Base-by-base conservation (phyloP, 75 land plant genomes). In the Selaginella moellendorffii region DNA sequence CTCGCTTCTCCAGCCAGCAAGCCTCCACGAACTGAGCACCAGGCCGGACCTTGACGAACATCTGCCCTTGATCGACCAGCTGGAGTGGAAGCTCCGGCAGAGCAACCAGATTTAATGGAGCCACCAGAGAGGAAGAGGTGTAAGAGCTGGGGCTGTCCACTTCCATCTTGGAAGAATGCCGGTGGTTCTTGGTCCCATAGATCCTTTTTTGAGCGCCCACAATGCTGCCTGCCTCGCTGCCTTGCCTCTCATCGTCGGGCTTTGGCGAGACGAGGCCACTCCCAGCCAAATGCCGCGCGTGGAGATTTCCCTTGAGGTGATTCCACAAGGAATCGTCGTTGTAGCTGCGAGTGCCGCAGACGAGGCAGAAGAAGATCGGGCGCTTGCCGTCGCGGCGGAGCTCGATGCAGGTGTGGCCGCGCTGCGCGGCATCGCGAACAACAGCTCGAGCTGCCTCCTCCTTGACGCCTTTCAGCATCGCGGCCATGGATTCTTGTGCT, bases 341-440 rank as follows among this genome's bases (percentile, higher is more conserved):
- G 75, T 81, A 85, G 54, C 98, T 88, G 0, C 74, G 79, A 0
- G 90, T 72, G 14, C 71, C 73, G 63, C 98, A 92, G 61, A 88
- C 58, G 1, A 76, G 79, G 71, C 98, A 92, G 78, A 77, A 85
- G 75, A 88, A 92, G 25, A 92, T 77, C 18, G 71, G 54, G 31
- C 77, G 62, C 63, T 76, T 77, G 2, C 96, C 96, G 53, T 80
- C 83, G 17, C 76, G 77, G 30, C 90, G 76, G 17, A 88, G 69
- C 65, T 92, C 98, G 18, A 92, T 81, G 36, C 78, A 83, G 0
- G 60, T 54, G 30, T 89, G 90, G 23, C 98, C 98, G 17, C 77
- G 73, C 19, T 54, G 68, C 61, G 82, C 71, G 2, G 81, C 81
- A 54, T 81, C 82, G 8, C 77, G 68, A n/a, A 88, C 68, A 27